Evolutionary conservation across 1,139 yeast species (phyloP), one percentile per base, ranked within the genome.

Genomic region (Yamadazyma dushanensis): DNA sequence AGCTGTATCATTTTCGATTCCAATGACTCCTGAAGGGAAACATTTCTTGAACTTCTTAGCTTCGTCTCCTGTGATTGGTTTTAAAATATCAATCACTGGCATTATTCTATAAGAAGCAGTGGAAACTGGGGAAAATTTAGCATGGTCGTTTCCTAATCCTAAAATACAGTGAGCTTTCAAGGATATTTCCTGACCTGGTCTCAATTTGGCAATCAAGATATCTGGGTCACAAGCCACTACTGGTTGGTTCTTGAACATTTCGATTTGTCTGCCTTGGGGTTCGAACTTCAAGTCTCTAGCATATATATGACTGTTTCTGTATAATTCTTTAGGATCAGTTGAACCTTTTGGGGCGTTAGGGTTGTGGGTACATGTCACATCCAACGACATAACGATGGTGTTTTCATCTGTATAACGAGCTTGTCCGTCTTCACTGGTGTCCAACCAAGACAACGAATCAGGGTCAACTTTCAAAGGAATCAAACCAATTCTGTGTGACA

Each of bases 171-270:
- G 96, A 38, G 88, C 95, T 56, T 89, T 76, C 47, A 92, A 72
- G 18, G 92, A 79, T 46, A 92, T 90, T 61, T 92, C 97, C 66
- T 92, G 98, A 36, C 97, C 96, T 3, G 98, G 98, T 56, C 98
- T 79, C 54, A 92, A 70, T 63, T 92, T 94, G 38, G 96, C 96
- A 41, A 92, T 65, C 46, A 94, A 67, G 49, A 92, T 85, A 58
- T 92, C 84, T 28, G 97, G 96, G 59, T 87, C 90, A 46, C 86
- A 71, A 13, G 95, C 82, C 10, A 74, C 84, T 26, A 85, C 87
- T 6, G 95, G 92, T 36, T 63, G 69, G 45, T 78, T 74, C 47
- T 78, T 78, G 59, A 82, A 83, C 18, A 70, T 59, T 49, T 84
- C 92, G 17, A 69, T 62, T 63, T 92, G 98, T 44, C 79, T 79